A percentile compares a stretch with the other conserved stretches of the same genome.
Evolutionary conservation across 176 grass and related monocot species (phyloP).

Genomic region (Musa beccarii): DNA sequence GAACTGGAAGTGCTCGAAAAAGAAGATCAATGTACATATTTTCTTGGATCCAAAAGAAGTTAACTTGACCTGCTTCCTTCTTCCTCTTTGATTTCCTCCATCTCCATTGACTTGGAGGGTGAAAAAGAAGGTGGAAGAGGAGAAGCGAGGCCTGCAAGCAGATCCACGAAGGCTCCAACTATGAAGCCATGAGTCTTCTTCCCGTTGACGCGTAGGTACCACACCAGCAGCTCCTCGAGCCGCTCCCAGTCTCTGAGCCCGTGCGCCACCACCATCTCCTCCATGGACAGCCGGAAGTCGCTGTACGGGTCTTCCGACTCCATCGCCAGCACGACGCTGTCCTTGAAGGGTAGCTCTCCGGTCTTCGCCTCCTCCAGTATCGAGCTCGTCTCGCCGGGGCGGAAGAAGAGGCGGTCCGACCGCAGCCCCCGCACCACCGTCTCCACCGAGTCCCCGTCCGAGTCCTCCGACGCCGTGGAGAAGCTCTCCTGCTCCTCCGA

Average conservation of each 20-base stretch:
- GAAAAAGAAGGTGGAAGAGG: background rate
- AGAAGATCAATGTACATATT: too few species aligned
- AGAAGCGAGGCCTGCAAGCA: conserved; percentile 47
- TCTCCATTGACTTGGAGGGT: conserved; percentile 4
- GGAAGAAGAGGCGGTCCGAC: conserved; percentile 50
- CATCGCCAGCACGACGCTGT: conserved; percentile 82
- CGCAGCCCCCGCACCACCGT: conserved; percentile 24
- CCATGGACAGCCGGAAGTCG: conserved; percentile 84
- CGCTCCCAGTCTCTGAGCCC: conserved; percentile 46
- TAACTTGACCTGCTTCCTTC: conserved; percentile 17
- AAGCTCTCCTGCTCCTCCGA: background rate
- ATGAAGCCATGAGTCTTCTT: conserved; percentile 78
- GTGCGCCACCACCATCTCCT: conserved; percentile 81
- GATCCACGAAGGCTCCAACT: conserved; percentile 74
- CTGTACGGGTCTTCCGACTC: conserved; percentile 68
- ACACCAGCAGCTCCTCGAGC: conserved; percentile 63
- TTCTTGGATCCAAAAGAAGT: too few species aligned
- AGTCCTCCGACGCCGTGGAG: conserved; percentile 10
- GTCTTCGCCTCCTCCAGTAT: conserved; percentile 34
- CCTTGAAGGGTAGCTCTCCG: conserved; percentile 34
- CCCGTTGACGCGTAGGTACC: conserved; percentile 72
- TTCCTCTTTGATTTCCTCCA: conserved; percentile 20
- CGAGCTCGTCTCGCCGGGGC: conserved; percentile 48
- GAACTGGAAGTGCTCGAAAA: too few species aligned
- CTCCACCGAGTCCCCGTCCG: conserved; percentile 26